A percentile compares a stretch with the other conserved stretches of the same genome.
These are phyloP conservation scores for Colletotrichum neosansevieriae DNA, from an alignment of 2,329 filamentous ascomycete species.

Conservation along the genomic window DNA sequence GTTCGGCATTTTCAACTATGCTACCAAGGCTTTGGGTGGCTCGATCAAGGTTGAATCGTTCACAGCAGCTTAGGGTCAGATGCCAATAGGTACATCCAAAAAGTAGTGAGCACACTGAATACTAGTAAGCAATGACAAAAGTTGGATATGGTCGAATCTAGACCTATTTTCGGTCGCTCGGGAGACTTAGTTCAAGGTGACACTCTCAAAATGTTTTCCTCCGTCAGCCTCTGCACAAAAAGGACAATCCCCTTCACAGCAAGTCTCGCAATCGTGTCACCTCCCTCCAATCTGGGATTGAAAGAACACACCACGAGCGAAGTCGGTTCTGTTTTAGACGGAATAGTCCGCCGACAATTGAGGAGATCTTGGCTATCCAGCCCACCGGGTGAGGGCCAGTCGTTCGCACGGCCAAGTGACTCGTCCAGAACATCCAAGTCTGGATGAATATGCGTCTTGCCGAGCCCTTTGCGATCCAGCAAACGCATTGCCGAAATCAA, in stretches of 20 bases:
- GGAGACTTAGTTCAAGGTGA: no score
- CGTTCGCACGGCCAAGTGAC: slow-evolving; percentile 3
- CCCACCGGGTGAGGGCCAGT: slow-evolving; percentile 2
- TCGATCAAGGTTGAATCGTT: slow-evolving; percentile 48
- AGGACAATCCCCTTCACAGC: slow-evolving; percentile 8
- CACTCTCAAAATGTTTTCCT: background rate
- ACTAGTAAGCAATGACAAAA: no score
- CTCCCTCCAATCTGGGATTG: slow-evolving; percentile 3
- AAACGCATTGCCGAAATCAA: slow-evolving; percentile 26
- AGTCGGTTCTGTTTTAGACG: background rate
- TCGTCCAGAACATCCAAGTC: slow-evolving; percentile 21
- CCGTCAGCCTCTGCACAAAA: slow-evolving; percentile 1
- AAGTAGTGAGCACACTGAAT: no score
- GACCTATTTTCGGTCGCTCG: no score
- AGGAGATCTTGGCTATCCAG: slow-evolving; percentile 7
- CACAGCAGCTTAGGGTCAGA: slow-evolving; percentile 29
- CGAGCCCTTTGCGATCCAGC: background rate
- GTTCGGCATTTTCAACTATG: slow-evolving; percentile 63
- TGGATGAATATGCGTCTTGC: slow-evolving; percentile 7
- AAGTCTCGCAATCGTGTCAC: slow-evolving; percentile 17
- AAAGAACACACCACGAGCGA: slow-evolving; percentile 18
- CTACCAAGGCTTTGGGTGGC: slow-evolving; percentile 57
- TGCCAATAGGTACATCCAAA: no score
- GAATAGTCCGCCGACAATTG: slow-evolving; percentile 2
- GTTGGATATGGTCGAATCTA: no score